Evolutionary conservation across 176 grass and related monocot species (phyloP), one percentile per base, ranked within the genome.

Genomic region (Pontederia crassipes): DNA sequence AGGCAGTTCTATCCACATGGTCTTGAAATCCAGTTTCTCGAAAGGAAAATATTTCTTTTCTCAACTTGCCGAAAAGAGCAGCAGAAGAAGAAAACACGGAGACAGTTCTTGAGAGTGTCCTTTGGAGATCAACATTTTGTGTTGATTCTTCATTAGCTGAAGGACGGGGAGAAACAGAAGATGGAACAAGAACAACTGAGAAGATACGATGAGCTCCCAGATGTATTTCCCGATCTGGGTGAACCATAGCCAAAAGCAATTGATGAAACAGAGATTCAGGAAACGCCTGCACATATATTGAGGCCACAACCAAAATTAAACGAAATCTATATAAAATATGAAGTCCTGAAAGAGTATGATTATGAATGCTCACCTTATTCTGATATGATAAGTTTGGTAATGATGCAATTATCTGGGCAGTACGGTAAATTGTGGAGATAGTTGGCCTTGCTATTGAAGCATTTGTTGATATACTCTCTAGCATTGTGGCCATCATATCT

Each of bases 41-140:
- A 64, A 87, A 84, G 49, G 87, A 88, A 63, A 82, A 68, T 73
- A 85, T 58, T 0, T 88, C 84, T 82, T 81, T 88, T 79, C 82
- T 83, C 66, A 97, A 62, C 70, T 97, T 97, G 62, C 87, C 83
- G 72, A 97, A 97, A 62, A 97, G 58, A 80, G 92, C 87, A 78
- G 92, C 84, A 12, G 92, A 97, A 70, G 92, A 97, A 58, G 92
- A 91, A 77, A 97, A 97, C 17, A 97, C 92, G 28, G 92, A 97
- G 16, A 86, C 80, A 58, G 81, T 82, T 64, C 87, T 79, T 24
- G 86, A 88, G 57, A 97, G 80, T n/a, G 92, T 90, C 63, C 87
- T 76, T 20, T 69, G 73, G 61, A 97, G 63, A 77, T 85, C 76
- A 75, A 60, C 52, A 59, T 70, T 69, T 57, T 48, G 77, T 66